Evolutionary conservation across 257 asterid genomes (phyloP).

Genomic region (Salvia hispanica): DNA sequence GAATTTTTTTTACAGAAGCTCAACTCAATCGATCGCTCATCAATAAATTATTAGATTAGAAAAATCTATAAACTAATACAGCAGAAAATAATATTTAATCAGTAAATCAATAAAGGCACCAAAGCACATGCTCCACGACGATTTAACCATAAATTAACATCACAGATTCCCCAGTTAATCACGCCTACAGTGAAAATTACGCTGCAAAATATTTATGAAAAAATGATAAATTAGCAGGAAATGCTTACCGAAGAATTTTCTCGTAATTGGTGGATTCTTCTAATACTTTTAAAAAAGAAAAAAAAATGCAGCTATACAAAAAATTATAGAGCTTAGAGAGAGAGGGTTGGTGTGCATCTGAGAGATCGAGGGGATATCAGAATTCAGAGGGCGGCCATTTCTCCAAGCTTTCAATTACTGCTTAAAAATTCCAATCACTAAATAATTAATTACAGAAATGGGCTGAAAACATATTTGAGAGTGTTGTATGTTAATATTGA

Average conservation of each 20-base stretch:
- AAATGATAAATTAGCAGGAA: conserved; percentile 1
- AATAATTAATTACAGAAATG: background rate
- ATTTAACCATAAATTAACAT: conserved; percentile 31
- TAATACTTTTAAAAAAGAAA: background rate
- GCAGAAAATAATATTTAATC: conserved; percentile 22
- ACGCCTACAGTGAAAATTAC: conserved; percentile 21
- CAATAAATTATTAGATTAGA: conserved; percentile 21
- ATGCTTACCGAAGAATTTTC: conserved; percentile 32
- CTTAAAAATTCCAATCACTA: conserved; percentile 21
- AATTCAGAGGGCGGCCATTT: conserved; percentile 41
- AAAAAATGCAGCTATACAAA: conserved; percentile 10
- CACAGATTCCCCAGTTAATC: conserved; percentile 36
- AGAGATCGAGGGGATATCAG: conserved; percentile 39
- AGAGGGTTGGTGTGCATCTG: conserved; percentile 33
- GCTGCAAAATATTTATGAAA: background rate
- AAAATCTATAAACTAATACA: conserved; percentile 12
- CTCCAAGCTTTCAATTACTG: conserved; percentile 19
- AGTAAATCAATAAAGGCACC: conserved; percentile 36
- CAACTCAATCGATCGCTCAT: conserved; percentile 28
- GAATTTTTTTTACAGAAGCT: conserved; percentile 31
- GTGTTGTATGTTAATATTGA: no score
- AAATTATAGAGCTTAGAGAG: conserved; percentile 22
- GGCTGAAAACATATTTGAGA: background rate
- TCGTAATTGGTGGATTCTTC: background rate
- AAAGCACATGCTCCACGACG: conserved; percentile 53